These are phyloP conservation scores for Pulveroboletus sp. DNA, from an alignment of 768 basidiomycete species.

Conservation along the genomic window DNA sequence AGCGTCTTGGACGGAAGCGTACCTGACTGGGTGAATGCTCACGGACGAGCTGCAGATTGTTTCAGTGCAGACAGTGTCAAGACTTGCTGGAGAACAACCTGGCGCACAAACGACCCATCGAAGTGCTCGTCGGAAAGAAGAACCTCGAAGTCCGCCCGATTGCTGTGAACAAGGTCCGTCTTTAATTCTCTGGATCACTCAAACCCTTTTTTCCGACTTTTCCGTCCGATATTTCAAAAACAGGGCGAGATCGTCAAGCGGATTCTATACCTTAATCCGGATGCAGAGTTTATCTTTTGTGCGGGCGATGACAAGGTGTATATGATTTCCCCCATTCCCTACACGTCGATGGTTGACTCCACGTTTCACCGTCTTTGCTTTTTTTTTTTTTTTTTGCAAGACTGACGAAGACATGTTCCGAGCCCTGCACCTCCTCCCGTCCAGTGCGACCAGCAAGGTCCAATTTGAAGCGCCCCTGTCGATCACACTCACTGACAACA, in stretches of 20 bases:
- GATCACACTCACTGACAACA: slow-evolving; percentile 34
- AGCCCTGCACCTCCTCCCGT: slow-evolving; percentile 61
- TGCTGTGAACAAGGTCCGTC: slow-evolving; percentile 81
- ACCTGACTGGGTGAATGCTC: not conserved
- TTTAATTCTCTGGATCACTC: not conserved
- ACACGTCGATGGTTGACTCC: not conserved
- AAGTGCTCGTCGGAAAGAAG: slow-evolving; percentile 97
- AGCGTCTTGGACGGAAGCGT: no score
- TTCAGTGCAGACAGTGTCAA: slow-evolving; percentile 96
- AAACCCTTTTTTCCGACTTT: not conserved
- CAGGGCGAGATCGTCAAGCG: slow-evolving; percentile 95
- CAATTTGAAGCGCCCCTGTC: slow-evolving; percentile 56
- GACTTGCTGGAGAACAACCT: slow-evolving; percentile 94
- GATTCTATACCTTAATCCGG: slow-evolving; percentile 87
- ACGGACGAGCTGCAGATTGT: slow-evolving; percentile 44
- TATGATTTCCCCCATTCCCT: not conserved
- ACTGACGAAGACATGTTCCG: slow-evolving; percentile 99
- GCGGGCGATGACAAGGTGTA: slow-evolving; percentile 94
- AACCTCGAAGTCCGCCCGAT: slow-evolving; percentile 95
- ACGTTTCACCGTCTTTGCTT: slow-evolving; percentile 1
- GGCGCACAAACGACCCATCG: slow-evolving; percentile 89
- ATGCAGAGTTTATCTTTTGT: slow-evolving; percentile 94
- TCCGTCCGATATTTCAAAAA: not conserved
- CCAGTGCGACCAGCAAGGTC: slow-evolving; percentile 32
- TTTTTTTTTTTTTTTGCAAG: slow-evolving; percentile 31